Conservation (phyloP, 352 stramenopile genomes). For the Pythium folliculosum region DNA sequence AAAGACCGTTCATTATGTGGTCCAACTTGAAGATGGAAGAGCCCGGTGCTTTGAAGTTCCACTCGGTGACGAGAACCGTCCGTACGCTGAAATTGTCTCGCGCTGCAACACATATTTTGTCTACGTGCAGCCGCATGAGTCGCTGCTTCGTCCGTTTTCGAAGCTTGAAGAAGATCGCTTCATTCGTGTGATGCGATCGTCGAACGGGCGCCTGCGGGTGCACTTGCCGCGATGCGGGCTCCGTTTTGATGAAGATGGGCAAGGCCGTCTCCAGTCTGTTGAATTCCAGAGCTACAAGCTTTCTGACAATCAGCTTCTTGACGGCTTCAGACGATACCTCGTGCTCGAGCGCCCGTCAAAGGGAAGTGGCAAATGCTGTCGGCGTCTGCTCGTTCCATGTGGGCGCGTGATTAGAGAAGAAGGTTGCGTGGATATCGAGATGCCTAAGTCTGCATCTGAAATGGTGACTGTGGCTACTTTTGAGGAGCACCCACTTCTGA, state of each 20-base stretch:
- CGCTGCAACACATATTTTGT: neutral
- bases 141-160: neutral
- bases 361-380: neutral
- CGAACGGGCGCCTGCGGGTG: neutral
- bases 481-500: neutral
- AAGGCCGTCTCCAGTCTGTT: neutral
- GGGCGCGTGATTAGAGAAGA: neutral
- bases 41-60: conserved; percentile 5
- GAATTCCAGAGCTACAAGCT: neutral
- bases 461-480: neutral
- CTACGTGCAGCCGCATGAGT: neutral
- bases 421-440: neutral
- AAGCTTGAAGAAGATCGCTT: conserved; percentile 1
- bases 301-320: neutral
- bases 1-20: neutral
- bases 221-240: neutral
- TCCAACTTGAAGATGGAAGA: neutral
- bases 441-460: neutral
- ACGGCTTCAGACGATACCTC: conserved; percentile 2
- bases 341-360: neutral
- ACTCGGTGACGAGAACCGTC: neutral
- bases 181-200: neutral
- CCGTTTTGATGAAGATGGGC: neutral
- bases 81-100: neutral
- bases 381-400: neutral